Evolutionary conservation across 75 land plant species (phyloP), one percentile per base, ranked within the genome.

Genomic region (Pinus albicaulis): DNA sequence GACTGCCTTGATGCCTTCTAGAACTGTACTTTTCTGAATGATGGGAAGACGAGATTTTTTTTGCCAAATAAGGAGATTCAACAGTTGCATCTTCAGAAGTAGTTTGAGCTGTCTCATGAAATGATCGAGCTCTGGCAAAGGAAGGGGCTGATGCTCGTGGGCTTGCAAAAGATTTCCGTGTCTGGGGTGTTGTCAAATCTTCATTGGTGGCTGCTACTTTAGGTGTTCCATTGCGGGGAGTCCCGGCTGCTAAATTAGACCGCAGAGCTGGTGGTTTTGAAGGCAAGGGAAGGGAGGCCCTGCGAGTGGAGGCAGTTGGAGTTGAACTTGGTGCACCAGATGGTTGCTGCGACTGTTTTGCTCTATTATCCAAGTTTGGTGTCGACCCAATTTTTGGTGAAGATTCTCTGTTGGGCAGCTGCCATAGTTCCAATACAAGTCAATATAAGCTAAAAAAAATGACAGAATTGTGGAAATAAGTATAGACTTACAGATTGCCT

Each of bases 241-340:
- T 73, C 19, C 22, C 48, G 22, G 34, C 52, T 5, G 31, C 23
- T 3, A 78, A 20, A 4, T 31, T 25, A 56, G 80, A 65, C 25
- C 76, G 74, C 1, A 48, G 19, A 55, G 65, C 28, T 44, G 79
- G 17, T 17, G 75, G 13, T 73, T 72, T 80, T 57, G 74, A 44
- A 28, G 81, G 81, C 28, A 86, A 71, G 28, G 94, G 94, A 6
- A 92, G 76, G 44, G 94, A 92, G 14, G 86, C 83, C 74, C 94
- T 78, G 4, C 92, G 84, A 68, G 68, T 70, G 19, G 84, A 44
- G 2, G 73, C 69, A 36, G 31, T 28, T 5, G 74, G 74, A 72
- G 74, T 55, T 25, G 74, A 55, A 72, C 74, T 48, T 26, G 56
- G 57, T 55, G 17, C 20, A 55, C 57, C 41, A 68, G 71, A 68